Percentiles rank a stretch among this genome's conserved stretches.
Evolutionary conservation across 176 grass and related monocot genomes (phyloP).

Genomic region (Bonia amplexicaulis): DNA sequence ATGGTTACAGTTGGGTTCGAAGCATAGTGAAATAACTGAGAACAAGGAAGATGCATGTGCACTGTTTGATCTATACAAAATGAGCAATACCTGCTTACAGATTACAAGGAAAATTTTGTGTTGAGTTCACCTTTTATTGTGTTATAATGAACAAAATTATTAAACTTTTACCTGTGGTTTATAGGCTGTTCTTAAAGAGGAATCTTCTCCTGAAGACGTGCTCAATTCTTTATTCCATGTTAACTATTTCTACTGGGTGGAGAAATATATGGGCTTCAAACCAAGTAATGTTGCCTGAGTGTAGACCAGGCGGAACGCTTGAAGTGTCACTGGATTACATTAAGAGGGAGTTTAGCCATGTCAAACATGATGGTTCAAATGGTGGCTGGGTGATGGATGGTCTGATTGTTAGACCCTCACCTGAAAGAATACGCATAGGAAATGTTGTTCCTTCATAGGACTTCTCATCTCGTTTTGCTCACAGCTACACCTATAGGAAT

Average conservation of each 20-base stretch:
- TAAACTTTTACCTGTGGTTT: slow-evolving; percentile 9
- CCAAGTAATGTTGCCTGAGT: slow-evolving; percentile 45
- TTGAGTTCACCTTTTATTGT: slow-evolving; percentile 46
- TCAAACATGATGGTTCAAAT: slow-evolving; percentile 64
- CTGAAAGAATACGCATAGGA: slow-evolving; percentile 52
- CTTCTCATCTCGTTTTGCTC: background rate
- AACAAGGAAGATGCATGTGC: slow-evolving; percentile 76
- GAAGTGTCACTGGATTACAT: slow-evolving; percentile 78
- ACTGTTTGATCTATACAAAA: slow-evolving; percentile 79
- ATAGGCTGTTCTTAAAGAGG: slow-evolving; percentile 91
- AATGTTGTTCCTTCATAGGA: slow-evolving; percentile 7
- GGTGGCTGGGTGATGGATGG: slow-evolving; percentile 78
- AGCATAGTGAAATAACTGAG: slow-evolving; percentile 73
- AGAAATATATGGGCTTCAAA: slow-evolving; percentile 71
- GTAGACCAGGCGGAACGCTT: slow-evolving; percentile 64
- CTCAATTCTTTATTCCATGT: slow-evolving; percentile 88
- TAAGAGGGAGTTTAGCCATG: slow-evolving; percentile 69
- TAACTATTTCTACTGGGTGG: slow-evolving; percentile 94
- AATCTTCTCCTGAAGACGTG: slow-evolving; percentile 79
- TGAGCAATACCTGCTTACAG: slow-evolving; percentile 73
- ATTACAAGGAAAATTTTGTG: slow-evolving; percentile 66
- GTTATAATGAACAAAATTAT: background rate
- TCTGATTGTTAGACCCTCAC: slow-evolving; percentile 73
- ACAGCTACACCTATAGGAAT: background rate
- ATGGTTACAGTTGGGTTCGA: slow-evolving; percentile 70